A percentile compares a stretch with the other conserved stretches of the same genome.
Conservation (phyloP, 768 basidiomycete genomes). For the Leucosporidium scottii region DNA sequence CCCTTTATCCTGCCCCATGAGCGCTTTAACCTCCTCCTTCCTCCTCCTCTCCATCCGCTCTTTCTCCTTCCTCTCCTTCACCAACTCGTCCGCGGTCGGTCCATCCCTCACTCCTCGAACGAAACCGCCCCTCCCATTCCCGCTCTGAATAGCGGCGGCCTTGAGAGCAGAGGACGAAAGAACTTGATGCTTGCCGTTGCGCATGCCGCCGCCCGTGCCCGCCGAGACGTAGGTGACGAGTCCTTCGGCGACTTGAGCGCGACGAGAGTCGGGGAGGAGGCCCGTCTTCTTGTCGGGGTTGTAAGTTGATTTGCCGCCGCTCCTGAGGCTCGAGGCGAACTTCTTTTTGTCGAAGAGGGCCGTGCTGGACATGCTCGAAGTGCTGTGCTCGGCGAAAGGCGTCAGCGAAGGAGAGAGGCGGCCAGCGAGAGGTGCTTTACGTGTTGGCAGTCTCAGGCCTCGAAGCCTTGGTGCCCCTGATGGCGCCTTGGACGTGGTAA, state of each 20-base stretch:
- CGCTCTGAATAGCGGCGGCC: not conserved
- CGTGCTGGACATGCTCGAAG: conserved; percentile 59
- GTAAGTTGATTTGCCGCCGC: not conserved
- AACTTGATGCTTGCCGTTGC: not conserved
- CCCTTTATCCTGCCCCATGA: conserved; percentile 18
- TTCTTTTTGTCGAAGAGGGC: not conserved
- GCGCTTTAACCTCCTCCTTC: conserved; percentile 10
- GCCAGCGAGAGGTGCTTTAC: conserved; percentile 47
- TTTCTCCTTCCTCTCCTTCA: conserved; percentile 6
- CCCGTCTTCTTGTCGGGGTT: not conserved
- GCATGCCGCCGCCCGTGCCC: not conserved
- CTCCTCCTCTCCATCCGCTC: conserved; percentile 1
- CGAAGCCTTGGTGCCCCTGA: conserved; percentile 63
- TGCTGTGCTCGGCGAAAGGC: conserved; percentile 46
- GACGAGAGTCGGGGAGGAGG: not conserved
- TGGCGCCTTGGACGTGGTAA: conserved; percentile 76
- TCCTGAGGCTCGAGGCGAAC: not conserved
- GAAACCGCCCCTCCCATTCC: conserved; percentile 2
- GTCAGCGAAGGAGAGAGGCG: not conserved
- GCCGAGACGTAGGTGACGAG: conserved; percentile 12
- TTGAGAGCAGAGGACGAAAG: not conserved
- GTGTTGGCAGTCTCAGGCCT: conserved; percentile 80
- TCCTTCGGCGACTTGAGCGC: not conserved
- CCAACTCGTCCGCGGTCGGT: conserved; percentile 15
- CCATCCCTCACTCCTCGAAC: conserved; percentile 24